Base-by-base conservation (phyloP, 192 early-diverging fungal species). In the Gigaspora rosea region DNA sequence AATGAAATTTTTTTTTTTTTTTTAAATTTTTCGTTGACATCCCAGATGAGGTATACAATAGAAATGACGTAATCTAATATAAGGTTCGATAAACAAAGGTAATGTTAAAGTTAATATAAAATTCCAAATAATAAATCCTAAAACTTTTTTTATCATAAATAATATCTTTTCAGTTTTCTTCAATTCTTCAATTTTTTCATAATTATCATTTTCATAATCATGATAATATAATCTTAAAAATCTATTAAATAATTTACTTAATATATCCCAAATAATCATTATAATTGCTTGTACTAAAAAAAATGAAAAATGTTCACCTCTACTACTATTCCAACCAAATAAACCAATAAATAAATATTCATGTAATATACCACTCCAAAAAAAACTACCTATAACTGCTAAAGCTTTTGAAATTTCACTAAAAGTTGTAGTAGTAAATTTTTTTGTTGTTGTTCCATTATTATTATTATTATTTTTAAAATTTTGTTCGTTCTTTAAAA, bases 1-100 rank as follows among this genome's bases (percentile, higher is more conserved):
- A 54, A 54, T 54, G 52, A 56, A 11, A 56, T 56, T 56, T 56
- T 56, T n/a, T n/a, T n/a, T n/a, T n/a, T n/a, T n/a, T n/a, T n/a
- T 54, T 56, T 56, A 56, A 18, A 4, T 0, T 15, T 56, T 56
- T 56, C 18, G 18, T 15, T 56, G 12, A 56, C 52, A 56, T 18
- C 15, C 18, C 18, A 56, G 11, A 56, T 56, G 52, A 56, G 52
- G 52, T 18, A 56, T 5, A 56, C 52, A 56, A 56, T 56, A 18
- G 52, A 56, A 56, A 18, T 56, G 52, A 18, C 18, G 52, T 56
- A 56, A 15, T 56, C 18, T 56, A 56, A 56, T 56, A 56, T 56
- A 56, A 56, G 52, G 52, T 56, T 56, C 52, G 18, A 56, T 18
- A 18, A 56, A 18, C 52, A 11, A 56, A 56, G 52, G 52, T 56